phyloP scores from a whole-genome alignment of 495 filamentous ascomycete genomes.

The Neurospora terricola region DNA sequence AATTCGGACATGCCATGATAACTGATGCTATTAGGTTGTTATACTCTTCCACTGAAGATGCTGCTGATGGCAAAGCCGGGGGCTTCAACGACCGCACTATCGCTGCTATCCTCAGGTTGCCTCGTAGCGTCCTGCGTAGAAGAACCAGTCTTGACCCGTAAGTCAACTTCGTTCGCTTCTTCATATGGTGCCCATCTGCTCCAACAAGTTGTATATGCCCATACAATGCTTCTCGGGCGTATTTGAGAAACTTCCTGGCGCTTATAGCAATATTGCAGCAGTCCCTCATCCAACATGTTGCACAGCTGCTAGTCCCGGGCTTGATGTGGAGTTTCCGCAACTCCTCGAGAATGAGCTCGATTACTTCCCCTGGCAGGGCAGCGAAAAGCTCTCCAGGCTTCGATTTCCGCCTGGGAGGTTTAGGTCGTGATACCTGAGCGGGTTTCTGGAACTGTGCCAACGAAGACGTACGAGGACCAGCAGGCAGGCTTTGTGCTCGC shows the following conservation, averaged over 20 bases:
- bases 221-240: constrained; percentile 58
- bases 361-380: constrained; percentile 46
- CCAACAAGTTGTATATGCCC: constrained; percentile 59
- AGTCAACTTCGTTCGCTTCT: constrained; percentile 57
- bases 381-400: constrained; percentile 41
- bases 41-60: constrained; percentile 46
- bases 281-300: constrained; percentile 72
- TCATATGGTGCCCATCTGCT: constrained; percentile 54
- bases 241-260: constrained; percentile 57
- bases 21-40: constrained; percentile 67
- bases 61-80: constrained; percentile 48
- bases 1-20: constrained; percentile 75
- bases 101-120: constrained; percentile 58
- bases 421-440: constrained; percentile 15
- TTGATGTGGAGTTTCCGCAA: constrained; percentile 37
- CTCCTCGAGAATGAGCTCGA: constrained; percentile 41
- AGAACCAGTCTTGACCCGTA: constrained; percentile 61
- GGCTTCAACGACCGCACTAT: constrained; percentile 68
- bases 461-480: not conserved
- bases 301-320: constrained; percentile 42
- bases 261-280: constrained; percentile 57
- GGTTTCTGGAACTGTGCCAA: constrained; percentile 13
- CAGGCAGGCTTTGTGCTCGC: constrained; percentile 8
- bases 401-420: constrained; percentile 11
- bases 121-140: constrained; percentile 64